phyloP scores from a whole-genome alignment of 1,284 basidiomycete species.

The Gymnopus androsaceus region DNA sequence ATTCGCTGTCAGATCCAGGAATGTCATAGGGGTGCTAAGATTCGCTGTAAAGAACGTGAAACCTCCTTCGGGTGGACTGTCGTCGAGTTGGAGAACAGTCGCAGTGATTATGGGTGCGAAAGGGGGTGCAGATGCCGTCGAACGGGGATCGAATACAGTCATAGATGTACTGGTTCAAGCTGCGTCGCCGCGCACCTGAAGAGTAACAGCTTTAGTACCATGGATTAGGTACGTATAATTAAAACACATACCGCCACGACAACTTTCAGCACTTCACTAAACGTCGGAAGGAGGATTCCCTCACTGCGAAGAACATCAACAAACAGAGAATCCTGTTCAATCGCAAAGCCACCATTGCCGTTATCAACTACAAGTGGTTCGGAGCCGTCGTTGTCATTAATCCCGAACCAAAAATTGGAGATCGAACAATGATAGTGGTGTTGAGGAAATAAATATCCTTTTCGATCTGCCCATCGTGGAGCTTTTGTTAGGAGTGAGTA shows the following conservation, averaged over 20 bases:
- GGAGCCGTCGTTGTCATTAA: neutral
- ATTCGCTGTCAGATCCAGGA: no score
- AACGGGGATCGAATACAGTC: no score
- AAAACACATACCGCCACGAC: neutral
- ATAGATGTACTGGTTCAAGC: no score
- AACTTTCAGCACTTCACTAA: neutral
- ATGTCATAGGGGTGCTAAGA: no score
- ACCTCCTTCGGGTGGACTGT: no score
- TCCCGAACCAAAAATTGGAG: neutral
- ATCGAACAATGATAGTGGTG: neutral
- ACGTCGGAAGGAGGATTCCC: neutral
- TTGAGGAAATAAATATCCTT: neutral
- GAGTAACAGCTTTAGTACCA: no score
- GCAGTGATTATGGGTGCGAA: no score
- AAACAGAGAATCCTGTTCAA: constrained; percentile 7
- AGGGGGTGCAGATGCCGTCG: no score
- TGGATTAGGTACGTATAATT: no score
- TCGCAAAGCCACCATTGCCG: constrained; percentile 1
- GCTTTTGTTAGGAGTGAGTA: neutral
- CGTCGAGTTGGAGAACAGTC: no score
- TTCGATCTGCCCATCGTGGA: constrained; percentile 11
- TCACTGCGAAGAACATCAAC: neutral
- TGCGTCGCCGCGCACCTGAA: no score
- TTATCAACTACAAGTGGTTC: constrained; percentile 2
- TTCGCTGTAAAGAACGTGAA: no score